Evolutionary conservation across 2,329 filamentous ascomycete species (phyloP).

Genomic region (Alternaria viburni): DNA sequence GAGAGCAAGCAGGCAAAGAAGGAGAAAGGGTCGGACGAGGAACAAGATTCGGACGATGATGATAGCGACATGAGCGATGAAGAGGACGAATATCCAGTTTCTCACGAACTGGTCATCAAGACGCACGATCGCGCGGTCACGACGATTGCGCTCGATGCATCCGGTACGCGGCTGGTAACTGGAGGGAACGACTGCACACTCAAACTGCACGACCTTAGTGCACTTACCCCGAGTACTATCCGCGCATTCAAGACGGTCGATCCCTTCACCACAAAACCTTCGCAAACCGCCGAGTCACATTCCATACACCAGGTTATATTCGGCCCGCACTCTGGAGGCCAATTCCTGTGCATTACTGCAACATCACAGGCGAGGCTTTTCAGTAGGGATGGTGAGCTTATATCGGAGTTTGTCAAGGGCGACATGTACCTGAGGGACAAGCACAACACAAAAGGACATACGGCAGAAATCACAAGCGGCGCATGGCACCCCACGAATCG

Average conservation of each 20-base stretch:
- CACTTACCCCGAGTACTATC: conserved; percentile 93
- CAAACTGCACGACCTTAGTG: conserved; percentile 93
- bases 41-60: conserved; percentile 51
- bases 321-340: conserved; percentile 78
- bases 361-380: conserved; percentile 90
- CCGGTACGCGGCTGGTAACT: conserved; percentile 84
- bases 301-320: conserved; percentile 87
- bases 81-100: conserved; percentile 88
- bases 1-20: conserved; percentile 37
- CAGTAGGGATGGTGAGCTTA: conserved; percentile 82
- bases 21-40: conserved; percentile 38
- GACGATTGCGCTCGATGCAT: conserved; percentile 80
- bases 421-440: conserved; percentile 99
- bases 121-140: conserved; percentile 91
- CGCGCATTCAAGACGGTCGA: conserved; percentile 93
- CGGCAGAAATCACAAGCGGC: conserved; percentile 87
- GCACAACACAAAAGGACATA: conserved; percentile 96
- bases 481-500: conserved; percentile 89
- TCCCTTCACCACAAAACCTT: conserved; percentile 76
- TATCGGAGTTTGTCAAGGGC: conserved; percentile 92
- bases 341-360: conserved; percentile 85
- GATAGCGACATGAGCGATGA: conserved; percentile 68
- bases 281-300: conserved; percentile 79
- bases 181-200: conserved; percentile 89
- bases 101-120: conserved; percentile 90